Evolutionary conservation across 2,329 filamentous ascomycete genomes (phyloP).

Genomic region (Trichoderma sp.): DNA sequence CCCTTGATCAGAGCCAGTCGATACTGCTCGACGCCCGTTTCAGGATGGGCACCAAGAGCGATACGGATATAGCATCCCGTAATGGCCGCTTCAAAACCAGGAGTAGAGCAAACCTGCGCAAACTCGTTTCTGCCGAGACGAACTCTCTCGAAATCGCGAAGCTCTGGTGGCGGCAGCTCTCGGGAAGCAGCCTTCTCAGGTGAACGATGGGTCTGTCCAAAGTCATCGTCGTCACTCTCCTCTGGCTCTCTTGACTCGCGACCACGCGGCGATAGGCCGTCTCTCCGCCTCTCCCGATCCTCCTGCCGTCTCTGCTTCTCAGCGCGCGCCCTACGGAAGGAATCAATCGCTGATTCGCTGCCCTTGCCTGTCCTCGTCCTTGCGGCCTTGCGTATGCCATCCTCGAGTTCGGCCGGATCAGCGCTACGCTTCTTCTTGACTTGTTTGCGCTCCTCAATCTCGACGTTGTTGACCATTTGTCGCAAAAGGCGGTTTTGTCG

Average conservation of each 20-base stretch:
- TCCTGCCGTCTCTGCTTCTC: constrained; percentile 56
- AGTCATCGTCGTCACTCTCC: constrained; percentile 81
- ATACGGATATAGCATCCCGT: constrained; percentile 84
- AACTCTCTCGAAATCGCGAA: constrained; percentile 82
- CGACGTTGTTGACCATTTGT: constrained; percentile 69
- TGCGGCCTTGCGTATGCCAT: constrained; percentile 70
- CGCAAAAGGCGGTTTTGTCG: constrained; percentile 81
- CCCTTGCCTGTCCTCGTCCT: constrained; percentile 62
- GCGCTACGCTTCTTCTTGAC: constrained; percentile 74
- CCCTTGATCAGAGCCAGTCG: constrained; percentile 87
- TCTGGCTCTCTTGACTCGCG: constrained; percentile 51
- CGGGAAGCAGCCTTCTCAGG: constrained; percentile 68
- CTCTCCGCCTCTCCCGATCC: constrained; percentile 63
- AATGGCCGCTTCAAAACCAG: constrained; percentile 80
- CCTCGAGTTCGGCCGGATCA: constrained; percentile 75
- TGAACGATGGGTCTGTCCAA: constrained; percentile 60
- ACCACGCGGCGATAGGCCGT: constrained; percentile 41
- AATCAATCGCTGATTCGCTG: constrained; percentile 68
- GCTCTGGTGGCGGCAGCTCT: constrained; percentile 68
- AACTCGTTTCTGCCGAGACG: constrained; percentile 85
- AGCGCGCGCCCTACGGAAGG: constrained; percentile 60
- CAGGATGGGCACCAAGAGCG: constrained; percentile 74
- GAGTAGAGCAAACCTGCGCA: constrained; percentile 88
- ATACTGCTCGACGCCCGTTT: constrained; percentile 75
- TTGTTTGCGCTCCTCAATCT: constrained; percentile 59